Conservation (phyloP, 2,329 filamentous ascomycete genomes). For the Chrysoporthe cubensis region DNA sequence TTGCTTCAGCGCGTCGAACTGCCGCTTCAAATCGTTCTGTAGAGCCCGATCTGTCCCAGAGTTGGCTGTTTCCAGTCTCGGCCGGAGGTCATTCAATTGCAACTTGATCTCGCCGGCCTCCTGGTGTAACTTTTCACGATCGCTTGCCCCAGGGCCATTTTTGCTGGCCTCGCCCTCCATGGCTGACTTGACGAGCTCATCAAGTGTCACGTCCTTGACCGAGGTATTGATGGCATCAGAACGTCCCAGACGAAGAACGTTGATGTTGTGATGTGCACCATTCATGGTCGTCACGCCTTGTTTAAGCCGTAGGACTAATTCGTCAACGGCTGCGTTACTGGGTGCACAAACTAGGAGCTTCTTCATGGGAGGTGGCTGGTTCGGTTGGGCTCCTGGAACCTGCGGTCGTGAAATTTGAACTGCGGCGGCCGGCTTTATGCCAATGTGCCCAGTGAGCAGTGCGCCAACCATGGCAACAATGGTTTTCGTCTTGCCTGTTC, state of each 20-base stretch:
- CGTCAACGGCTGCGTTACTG: conserved; percentile 96
- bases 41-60: conserved; percentile 53
- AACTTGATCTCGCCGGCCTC: conserved; percentile 75
- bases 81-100: conserved; percentile 71
- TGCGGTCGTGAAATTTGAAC: conserved; percentile 50
- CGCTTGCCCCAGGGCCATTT: conserved; percentile 54
- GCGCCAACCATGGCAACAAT: conserved; percentile 96
- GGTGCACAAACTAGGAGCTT: conserved; percentile 97
- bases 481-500: conserved; percentile 97
- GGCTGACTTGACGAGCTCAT: conserved; percentile 82
- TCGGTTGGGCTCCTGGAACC: conserved; percentile 40
- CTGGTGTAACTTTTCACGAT: conserved; percentile 63
- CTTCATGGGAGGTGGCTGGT: conserved; percentile 53
- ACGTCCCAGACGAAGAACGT: conserved; percentile 86
- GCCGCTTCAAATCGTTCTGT: conserved; percentile 66
- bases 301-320: conserved; percentile 91
- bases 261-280: conserved; percentile 75
- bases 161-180: conserved; percentile 65
- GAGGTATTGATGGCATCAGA: conserved; percentile 90
- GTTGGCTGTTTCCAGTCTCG: conserved; percentile 70
- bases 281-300: conserved; percentile 77
- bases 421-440: conserved; percentile 45
- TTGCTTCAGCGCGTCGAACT: conserved; percentile 78
- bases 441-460: conserved; percentile 66
- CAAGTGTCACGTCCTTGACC: conserved; percentile 89